Conservation (phyloP, 2,329 filamentous ascomycete genomes). For the Alternaria angustiovoidea region DNA sequence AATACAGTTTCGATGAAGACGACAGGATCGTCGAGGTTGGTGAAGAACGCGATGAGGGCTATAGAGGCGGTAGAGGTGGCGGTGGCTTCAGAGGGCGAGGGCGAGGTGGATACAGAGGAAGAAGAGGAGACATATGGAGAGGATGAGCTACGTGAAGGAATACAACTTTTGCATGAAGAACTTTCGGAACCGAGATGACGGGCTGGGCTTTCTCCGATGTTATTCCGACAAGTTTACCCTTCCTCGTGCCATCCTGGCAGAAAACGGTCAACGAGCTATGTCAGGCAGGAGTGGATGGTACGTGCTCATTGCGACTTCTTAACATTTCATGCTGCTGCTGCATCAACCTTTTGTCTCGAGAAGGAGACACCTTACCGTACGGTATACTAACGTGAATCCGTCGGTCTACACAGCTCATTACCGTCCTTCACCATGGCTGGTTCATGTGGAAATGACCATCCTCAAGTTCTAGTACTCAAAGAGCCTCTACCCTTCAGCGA, state of each 20-base stretch:
- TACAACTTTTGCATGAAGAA: not conserved
- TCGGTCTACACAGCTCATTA: not conserved
- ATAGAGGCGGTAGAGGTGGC: slow-evolving; percentile 8
- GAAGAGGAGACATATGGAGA: slow-evolving; percentile 9
- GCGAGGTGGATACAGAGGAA: slow-evolving; percentile 7
- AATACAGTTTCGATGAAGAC: slow-evolving; percentile 55
- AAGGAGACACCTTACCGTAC: not conserved
- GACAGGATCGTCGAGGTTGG: slow-evolving; percentile 55
- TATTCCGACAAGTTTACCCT: not conserved
- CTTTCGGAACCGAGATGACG: not conserved
- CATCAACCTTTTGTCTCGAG: not conserved
- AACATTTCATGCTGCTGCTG: not conserved
- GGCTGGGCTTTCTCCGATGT: not conserved
- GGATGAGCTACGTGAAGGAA: slow-evolving; percentile 1
- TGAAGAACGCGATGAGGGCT: slow-evolving; percentile 35
- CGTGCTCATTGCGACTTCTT: not conserved
- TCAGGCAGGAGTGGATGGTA: not conserved
- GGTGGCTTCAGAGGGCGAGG: slow-evolving; percentile 12
- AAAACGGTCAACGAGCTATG: not conserved
- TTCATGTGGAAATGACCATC: not conserved
- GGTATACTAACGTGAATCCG: not conserved
- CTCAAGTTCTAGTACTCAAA: not conserved
- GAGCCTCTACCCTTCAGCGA: not conserved
- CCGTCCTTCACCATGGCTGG: not conserved
- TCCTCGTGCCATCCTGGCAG: not conserved